Conservation (phyloP, 108 stramenopile genomes). For the Poteriospumella lacustris region DNA sequence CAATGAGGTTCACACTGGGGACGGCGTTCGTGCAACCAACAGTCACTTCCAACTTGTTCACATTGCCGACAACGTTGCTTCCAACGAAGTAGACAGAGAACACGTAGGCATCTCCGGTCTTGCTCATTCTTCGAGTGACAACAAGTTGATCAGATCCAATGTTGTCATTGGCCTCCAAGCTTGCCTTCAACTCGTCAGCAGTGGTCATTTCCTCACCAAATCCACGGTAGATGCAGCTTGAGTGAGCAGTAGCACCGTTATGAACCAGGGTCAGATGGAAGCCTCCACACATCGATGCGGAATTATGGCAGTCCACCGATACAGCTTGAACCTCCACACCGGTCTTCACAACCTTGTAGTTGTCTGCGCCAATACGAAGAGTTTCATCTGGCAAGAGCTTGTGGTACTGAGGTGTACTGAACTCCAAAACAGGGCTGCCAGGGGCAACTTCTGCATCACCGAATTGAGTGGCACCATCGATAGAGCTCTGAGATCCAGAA, state of each 20-base stretch:
- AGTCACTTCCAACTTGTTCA: conserved; percentile 46
- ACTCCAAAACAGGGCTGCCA: conserved; percentile 34
- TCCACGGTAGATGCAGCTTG: neutral
- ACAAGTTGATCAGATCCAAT: conserved; percentile 4
- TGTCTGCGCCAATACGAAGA: conserved; percentile 16
- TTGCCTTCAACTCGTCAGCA: neutral
- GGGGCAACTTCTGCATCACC: conserved; percentile 31
- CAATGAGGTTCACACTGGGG: neutral
- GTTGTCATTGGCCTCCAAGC: neutral
- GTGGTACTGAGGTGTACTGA: no score
- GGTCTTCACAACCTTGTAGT: neutral
- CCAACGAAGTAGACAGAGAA: conserved; percentile 67
- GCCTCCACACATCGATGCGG: neutral
- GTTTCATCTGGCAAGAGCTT: conserved; percentile 4
- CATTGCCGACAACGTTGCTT: conserved; percentile 53
- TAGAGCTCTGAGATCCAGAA: conserved; percentile 41
- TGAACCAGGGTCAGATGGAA: neutral
- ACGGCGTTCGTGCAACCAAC: neutral
- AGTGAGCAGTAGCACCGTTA: neutral
- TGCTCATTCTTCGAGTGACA: conserved; percentile 43
- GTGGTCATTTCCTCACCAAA: neutral
- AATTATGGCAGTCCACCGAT: neutral
- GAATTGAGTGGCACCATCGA: conserved; percentile 53
- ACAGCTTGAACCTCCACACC: conserved; percentile 17
- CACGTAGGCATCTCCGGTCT: conserved; percentile 57